Evolutionary conservation across 208 protist species (phyloP), one percentile per base, ranked within the genome.

Genomic region (Trypanosomatidae sp.): DNA sequence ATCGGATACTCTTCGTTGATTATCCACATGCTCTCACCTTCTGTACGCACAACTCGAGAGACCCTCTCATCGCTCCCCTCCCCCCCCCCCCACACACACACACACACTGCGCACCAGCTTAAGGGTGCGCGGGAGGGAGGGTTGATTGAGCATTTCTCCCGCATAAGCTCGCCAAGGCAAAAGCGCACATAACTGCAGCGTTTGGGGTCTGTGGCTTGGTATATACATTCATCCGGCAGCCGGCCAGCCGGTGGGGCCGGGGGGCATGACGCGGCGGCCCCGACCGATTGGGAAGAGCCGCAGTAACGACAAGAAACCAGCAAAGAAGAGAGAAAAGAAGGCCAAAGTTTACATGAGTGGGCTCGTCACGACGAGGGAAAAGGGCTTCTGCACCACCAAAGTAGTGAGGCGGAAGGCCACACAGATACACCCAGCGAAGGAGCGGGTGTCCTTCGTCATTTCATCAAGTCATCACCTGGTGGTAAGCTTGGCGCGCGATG

Each of bases 401-500:
- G 39, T 44, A 13, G 36, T 9, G 60, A 65, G 39, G 36, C 36
- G 9, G n/a, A 39, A 3, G 22, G 15, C 28, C 36, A 65, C 19
- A 30, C 7, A 30, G 7, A 30, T 3, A 46, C 41, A 44, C 60
- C 5, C 19, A 17, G 17, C 5, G 39, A 62, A 15, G 19, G 19
- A 47, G 39, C 25, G 22, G 7, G 8, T 25, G 60, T 44, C 13
- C 10, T 46, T 30, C 60, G 9, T 5, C 28, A 25, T 9, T 39
- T 33, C 60, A 15, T 39, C 64, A 53, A 33, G 44, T 33, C 15
- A 15, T 43, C 19, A 69, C 13, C 49, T 33, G 33, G 66, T 43
- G 5, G 43, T n/a, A 9, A 74, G 74, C 46, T 58, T 47, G 28
- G 33, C 58, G 25, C 67, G 53, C 28, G 65, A 39, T 25, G 49